Evolutionary conservation across 441 rosid genomes (phyloP).

Genomic region (Cnidoscolus chayamansa): DNA sequence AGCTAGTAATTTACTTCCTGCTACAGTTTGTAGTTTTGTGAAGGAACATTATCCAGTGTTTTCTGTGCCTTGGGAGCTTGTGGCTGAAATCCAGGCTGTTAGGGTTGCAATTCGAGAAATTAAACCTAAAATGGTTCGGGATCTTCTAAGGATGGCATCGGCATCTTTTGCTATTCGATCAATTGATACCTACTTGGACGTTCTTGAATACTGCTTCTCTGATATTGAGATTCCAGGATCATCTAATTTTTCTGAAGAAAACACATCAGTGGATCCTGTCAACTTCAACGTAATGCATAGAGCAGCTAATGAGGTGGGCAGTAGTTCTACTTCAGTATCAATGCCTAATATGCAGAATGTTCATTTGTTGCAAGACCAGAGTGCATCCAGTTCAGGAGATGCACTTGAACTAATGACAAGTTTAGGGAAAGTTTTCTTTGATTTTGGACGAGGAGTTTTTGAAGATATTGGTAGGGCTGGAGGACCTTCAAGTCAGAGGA

Average conservation of each 20-base stretch:
- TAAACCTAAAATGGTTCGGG: slow-evolving; percentile 97
- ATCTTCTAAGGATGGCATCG: slow-evolving; percentile 66
- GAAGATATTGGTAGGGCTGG: slow-evolving; percentile 94
- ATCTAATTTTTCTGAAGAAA: slow-evolving; percentile 37
- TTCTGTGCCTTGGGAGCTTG: slow-evolving; percentile 95
- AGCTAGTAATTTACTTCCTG: slow-evolving; percentile 78
- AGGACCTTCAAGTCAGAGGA: slow-evolving; percentile 43
- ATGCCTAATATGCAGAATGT: slow-evolving; percentile 34
- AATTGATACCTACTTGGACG: slow-evolving; percentile 85
- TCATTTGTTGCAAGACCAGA: slow-evolving; percentile 41
- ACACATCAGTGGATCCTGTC: slow-evolving; percentile 24
- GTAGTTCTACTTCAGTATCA: slow-evolving; percentile 35
- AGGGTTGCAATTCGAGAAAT: slow-evolving; percentile 76
- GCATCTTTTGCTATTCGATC: slow-evolving; percentile 73
- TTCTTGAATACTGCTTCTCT: slow-evolving; percentile 91
- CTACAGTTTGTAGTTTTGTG: slow-evolving; percentile 93
- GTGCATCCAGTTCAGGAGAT: slow-evolving; percentile 77
- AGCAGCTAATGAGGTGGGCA: slow-evolving; percentile 42
- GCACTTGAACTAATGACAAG: slow-evolving; percentile 97
- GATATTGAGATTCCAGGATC: slow-evolving; percentile 62
- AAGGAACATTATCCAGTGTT: slow-evolving; percentile 96
- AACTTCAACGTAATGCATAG: slow-evolving; percentile 25
- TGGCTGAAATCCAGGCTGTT: slow-evolving; percentile 80
- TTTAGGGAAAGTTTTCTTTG: slow-evolving; percentile 91
- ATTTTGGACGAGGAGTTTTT: slow-evolving; percentile 91